These are phyloP conservation scores for Anethum foeniculum DNA, from an alignment of 140 eudicot species.

Conservation along the genomic window DNA sequence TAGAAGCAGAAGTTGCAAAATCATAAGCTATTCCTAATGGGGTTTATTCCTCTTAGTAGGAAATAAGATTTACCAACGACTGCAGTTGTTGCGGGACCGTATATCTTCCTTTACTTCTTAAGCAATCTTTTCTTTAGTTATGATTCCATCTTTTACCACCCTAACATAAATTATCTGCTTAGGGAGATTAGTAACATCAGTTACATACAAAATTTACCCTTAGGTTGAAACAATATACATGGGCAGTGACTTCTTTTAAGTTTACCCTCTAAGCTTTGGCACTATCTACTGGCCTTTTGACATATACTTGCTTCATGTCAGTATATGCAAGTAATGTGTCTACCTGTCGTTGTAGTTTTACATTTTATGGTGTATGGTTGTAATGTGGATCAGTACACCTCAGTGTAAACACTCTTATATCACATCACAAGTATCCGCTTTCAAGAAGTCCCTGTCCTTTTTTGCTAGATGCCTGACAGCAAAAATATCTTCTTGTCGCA, in stretches of 20 bases:
- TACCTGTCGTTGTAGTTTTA: neutral
- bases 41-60: neutral
- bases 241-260: neutral
- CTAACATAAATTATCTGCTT: neutral
- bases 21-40: neutral
- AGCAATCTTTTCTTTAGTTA: neutral
- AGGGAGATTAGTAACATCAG: neutral
- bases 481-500: constrained; percentile 19
- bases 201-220: neutral
- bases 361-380: neutral
- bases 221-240: neutral
- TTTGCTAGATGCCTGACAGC: neutral
- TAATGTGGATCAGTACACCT: neutral
- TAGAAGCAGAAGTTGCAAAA: neutral
- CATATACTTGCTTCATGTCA: neutral
- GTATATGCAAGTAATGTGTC: neutral
- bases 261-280: neutral
- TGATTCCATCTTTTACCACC: neutral
- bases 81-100: neutral
- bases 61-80: neutral
- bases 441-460: neutral
- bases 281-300: neutral
- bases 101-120: neutral
- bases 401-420: neutral
- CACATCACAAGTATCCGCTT: neutral